Evolutionary conservation across 306 rosid species (phyloP).

Genomic region (Macrotyloma uniflorum): DNA sequence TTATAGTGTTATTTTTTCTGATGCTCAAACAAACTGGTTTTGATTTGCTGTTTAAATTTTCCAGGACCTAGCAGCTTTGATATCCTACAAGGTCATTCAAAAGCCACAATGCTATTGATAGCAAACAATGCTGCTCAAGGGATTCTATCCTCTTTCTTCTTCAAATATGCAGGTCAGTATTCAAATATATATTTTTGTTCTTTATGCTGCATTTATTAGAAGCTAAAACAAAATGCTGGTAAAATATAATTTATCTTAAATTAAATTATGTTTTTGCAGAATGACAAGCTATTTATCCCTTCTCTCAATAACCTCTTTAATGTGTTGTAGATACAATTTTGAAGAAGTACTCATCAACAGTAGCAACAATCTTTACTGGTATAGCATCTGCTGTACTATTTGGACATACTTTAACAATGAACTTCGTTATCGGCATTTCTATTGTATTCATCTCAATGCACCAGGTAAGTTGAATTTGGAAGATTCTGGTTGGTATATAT

Average conservation of each 20-base stretch:
- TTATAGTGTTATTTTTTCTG: constrained; percentile 13
- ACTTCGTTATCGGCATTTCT: constrained; percentile 92
- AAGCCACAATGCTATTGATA: constrained; percentile 88
- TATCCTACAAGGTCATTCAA: constrained; percentile 95
- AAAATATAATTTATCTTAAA: background rate
- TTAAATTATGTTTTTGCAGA: constrained; percentile 12
- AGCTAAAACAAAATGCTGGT: background rate
- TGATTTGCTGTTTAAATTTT: constrained; percentile 37
- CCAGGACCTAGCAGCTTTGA: constrained; percentile 91
- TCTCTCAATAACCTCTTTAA: constrained; percentile 28
- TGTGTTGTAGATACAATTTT: constrained; percentile 86
- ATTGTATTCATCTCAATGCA: constrained; percentile 99
- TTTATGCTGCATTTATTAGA: background rate
- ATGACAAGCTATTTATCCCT: background rate
- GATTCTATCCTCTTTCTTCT: constrained; percentile 94
- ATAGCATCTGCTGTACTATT: constrained; percentile 90
- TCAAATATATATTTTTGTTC: background rate
- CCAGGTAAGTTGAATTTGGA: constrained; percentile 66
- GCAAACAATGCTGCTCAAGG: constrained; percentile 99
- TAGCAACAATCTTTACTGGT: constrained; percentile 98
- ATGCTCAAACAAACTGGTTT: constrained; percentile 26
- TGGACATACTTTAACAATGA: constrained; percentile 92
- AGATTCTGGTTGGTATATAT: constrained; percentile 24
- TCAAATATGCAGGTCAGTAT: constrained; percentile 93
- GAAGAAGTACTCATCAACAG: constrained; percentile 98